Conservation (phyloP, 495 filamentous ascomycete species). For the Trichodelitschia bisporula region DNA sequence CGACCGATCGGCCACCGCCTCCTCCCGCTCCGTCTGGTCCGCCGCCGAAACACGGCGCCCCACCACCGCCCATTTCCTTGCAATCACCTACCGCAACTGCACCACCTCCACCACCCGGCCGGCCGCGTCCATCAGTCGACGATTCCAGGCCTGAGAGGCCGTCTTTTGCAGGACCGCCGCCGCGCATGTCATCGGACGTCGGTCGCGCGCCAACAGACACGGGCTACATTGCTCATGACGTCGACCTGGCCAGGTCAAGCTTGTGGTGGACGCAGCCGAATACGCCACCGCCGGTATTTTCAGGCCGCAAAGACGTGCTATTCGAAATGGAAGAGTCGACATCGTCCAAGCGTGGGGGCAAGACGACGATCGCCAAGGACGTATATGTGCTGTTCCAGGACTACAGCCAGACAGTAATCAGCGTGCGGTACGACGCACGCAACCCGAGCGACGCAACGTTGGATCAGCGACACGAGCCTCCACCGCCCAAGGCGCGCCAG, state of each 20-base stretch:
- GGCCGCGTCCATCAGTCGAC: no score
- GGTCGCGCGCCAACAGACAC: slow-evolving; percentile 40
- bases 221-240: slow-evolving; percentile 62
- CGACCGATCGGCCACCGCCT: slow-evolving; percentile 15
- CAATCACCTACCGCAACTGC: slow-evolving; percentile 3
- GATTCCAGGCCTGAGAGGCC: no score
- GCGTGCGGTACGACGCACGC: slow-evolving; percentile 49
- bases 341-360: slow-evolving; percentile 39
- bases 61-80: slow-evolving; percentile 5
- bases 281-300: slow-evolving; percentile 53
- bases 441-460: slow-evolving; percentile 45
- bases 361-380: slow-evolving; percentile 46
- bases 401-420: slow-evolving; percentile 85
- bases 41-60: slow-evolving; percentile 3
- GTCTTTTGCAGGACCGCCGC: slow-evolving; percentile 33
- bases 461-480: slow-evolving; percentile 71
- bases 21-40: slow-evolving; percentile 3
- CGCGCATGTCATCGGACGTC: slow-evolving; percentile 50
- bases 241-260: slow-evolving; percentile 47
- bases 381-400: slow-evolving; percentile 76
- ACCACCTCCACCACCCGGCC: slow-evolving; percentile 21
- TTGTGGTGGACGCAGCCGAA: slow-evolving; percentile 68
- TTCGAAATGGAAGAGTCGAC: slow-evolving; percentile 61
- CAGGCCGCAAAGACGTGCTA: slow-evolving; percentile 61
- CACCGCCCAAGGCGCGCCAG: slow-evolving; percentile 65